phyloP scores from a whole-genome alignment of 495 filamentous ascomycete genomes.

The Neurospora sp. region DNA sequence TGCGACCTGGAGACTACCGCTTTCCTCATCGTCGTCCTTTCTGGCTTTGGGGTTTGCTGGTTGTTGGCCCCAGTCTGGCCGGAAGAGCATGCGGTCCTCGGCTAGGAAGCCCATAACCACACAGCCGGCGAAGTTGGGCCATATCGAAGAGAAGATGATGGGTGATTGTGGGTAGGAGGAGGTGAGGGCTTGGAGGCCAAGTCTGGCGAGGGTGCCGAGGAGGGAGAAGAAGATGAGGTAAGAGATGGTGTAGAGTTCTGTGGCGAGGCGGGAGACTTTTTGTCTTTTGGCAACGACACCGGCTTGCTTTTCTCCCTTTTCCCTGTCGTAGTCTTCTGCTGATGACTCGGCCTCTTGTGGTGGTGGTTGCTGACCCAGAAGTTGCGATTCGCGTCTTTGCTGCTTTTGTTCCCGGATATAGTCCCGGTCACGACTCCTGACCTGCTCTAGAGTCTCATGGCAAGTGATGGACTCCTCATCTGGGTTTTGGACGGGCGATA shows the following conservation, averaged over 20 bases:
- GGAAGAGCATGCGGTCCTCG: constrained; percentile 68
- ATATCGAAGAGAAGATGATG: constrained; percentile 61
- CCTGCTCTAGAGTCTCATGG: constrained; percentile 20
- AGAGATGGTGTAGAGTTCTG: constrained; percentile 64
- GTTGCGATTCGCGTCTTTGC: not conserved
- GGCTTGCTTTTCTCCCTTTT: not conserved
- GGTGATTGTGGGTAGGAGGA: constrained; percentile 73
- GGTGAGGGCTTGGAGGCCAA: constrained; percentile 74
- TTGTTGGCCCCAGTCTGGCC: constrained; percentile 47
- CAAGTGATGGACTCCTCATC: constrained; percentile 23
- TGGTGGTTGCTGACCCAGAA: not conserved
- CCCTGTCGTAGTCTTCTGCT: constrained; percentile 1
- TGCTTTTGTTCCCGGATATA: constrained; percentile 6
- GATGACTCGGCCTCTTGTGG: constrained; percentile 2
- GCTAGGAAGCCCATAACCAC: constrained; percentile 77
- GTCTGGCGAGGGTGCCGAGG: constrained; percentile 71
- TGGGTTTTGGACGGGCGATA: constrained; percentile 36
- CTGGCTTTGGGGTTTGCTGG: constrained; percentile 23
- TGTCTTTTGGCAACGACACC: not conserved
- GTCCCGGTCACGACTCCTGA: constrained; percentile 15
- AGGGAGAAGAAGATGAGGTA: constrained; percentile 84
- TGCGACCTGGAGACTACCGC: constrained; percentile 4
- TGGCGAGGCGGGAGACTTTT: constrained; percentile 44
- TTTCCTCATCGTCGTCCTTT: constrained; percentile 21
- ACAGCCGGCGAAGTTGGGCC: constrained; percentile 85